Evolutionary conservation across 2,329 filamentous ascomycete genomes (phyloP).

Genomic region (Trichoderma lentiforme): DNA sequence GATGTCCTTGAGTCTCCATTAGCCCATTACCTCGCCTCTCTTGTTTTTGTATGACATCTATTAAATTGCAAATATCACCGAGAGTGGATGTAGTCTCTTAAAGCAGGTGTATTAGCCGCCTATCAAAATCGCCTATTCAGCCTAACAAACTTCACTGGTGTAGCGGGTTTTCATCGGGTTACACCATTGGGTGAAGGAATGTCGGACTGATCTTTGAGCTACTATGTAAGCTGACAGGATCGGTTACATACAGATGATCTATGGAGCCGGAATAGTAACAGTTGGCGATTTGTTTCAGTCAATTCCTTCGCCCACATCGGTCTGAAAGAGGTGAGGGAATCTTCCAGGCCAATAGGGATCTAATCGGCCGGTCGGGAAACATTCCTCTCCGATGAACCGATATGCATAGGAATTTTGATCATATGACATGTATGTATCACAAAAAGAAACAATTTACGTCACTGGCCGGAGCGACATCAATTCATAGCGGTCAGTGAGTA

Average conservation of each 20-base stretch:
- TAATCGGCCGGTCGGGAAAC: background rate
- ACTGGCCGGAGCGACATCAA: background rate
- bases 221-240: background rate
- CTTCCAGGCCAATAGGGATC: background rate
- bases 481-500: background rate
- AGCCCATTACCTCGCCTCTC: background rate
- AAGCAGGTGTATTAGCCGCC: background rate
- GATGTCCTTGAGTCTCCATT: background rate
- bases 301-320: background rate
- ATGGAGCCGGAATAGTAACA: background rate
- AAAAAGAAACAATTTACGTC: background rate
- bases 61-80: background rate
- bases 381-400: background rate
- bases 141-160: background rate
- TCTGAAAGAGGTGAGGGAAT: background rate
- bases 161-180: background rate
- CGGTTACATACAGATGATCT: background rate
- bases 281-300: background rate
- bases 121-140: background rate
- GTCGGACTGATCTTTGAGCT: too few relatives aligned
- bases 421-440: background rate
- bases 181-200: background rate
- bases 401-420: background rate
- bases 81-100: background rate
- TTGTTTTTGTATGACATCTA: background rate